Evolutionary conservation across 2,329 filamentous ascomycete species (phyloP).

Genomic region (Neocatenulostroma microsporum): DNA sequence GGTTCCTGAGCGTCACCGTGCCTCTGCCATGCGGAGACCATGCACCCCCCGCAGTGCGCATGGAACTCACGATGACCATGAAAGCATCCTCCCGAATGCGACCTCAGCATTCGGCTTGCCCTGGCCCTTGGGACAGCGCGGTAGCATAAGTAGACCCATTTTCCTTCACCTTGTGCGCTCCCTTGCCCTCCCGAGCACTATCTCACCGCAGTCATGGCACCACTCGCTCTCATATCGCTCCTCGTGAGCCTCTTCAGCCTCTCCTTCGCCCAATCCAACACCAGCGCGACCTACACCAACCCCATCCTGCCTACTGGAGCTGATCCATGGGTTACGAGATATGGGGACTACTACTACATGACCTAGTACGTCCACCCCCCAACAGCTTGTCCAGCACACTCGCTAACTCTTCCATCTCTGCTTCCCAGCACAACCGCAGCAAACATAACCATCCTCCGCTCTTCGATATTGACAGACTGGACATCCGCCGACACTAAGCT

Average conservation of each 20-base stretch:
- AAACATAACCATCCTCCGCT: conserved; percentile 39
- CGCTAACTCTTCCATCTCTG: too few relatives aligned
- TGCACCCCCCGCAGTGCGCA: conserved; percentile 1
- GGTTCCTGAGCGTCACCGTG: conserved; percentile 1
- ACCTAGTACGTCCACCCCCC: too few relatives aligned
- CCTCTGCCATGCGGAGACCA: neutral
- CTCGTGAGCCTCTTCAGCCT: conserved; percentile 10
- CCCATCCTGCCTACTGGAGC: conserved; percentile 38
- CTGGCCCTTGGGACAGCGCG: too few relatives aligned
- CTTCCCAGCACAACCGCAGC: conserved; percentile 31
- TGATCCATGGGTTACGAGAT: conserved; percentile 40
- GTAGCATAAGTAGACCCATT: neutral
- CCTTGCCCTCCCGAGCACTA: neutral
- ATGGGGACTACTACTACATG: conserved; percentile 39
- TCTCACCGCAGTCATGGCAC: conserved; percentile 5
- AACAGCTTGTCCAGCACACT: too few relatives aligned
- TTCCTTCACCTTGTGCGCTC: neutral
- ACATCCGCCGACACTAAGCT: conserved; percentile 37
- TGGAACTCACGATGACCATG: neutral
- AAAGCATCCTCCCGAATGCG: too few relatives aligned
- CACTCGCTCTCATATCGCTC: conserved; percentile 5
- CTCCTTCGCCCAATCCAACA: conserved; percentile 14
- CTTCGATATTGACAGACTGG: conserved; percentile 38
- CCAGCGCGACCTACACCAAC: conserved; percentile 36
- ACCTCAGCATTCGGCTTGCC: too few relatives aligned